Base-by-base conservation (phyloP, 768 basidiomycete species). In the Mycena maculata region DNA sequence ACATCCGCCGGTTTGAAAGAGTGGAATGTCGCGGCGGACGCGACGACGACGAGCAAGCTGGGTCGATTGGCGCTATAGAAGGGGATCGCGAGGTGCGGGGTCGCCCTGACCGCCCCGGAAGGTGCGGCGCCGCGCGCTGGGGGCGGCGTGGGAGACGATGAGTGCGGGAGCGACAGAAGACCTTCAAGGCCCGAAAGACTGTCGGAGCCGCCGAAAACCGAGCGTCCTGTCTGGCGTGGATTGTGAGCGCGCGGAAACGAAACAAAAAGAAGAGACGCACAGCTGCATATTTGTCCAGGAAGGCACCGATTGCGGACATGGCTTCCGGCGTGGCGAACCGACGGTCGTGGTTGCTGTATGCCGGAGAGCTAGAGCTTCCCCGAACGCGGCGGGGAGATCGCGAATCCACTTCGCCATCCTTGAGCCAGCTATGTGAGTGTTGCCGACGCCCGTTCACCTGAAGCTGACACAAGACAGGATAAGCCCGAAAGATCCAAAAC, bases 1-100 rank as follows among this genome's bases (percentile, higher is more conserved):
- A 64, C 50, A 10, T 69, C 68, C 2, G 44, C 27, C 2, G 55
- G 58, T 2, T 56, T 64, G 59, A 65, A 65, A 2, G 63, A 45
- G 25, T 49, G 60, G 6, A 60, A 44, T 7, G 57, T 57, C 0
- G 49, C 16, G 16, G 58, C 27, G 16, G 63, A 55, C 1, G 58
- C 61, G 16, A 69, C 63, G 7, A 69, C 25, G 45, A 69, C 50
- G 31, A 69, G 57, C 22, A 68, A 16, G 13, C 42, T 68, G 1
- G 67, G 67, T 4, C 56, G 67, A 22, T 63, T 18, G 20, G 36
- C 48, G 23, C 47, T 54, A 25, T 63, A 68, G 13, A 68, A 63
- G 8, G 67, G 67, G 2, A 68, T 22, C 1, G 48, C 67, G 22
- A 68, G 23, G 36, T 68, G 67, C 1, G 67, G 52, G 8, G 42